Evolutionary conservation across 2,329 filamentous ascomycete genomes (phyloP).

Genomic region (Dactylellina sp.): DNA sequence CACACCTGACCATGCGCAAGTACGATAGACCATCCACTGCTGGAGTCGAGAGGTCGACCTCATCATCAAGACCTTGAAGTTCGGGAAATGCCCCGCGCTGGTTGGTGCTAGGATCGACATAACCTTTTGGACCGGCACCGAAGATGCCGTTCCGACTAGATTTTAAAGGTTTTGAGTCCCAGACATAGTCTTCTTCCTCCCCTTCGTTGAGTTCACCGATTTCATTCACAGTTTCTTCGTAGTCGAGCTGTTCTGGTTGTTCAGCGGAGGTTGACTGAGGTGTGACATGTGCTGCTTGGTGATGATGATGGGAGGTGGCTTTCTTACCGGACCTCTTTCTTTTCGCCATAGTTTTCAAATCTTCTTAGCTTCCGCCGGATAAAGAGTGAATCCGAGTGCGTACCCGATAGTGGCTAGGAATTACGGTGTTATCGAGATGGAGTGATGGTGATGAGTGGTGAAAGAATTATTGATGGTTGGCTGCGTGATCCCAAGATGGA

Average conservation of each 20-base stretch:
- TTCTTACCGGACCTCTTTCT: constrained; percentile 56
- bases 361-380: background rate
- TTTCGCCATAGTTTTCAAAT: constrained; percentile 43
- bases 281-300: constrained; percentile 22
- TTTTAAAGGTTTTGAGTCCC: constrained; percentile 49
- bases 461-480: background rate
- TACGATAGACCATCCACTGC: constrained; percentile 60
- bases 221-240: constrained; percentile 15
- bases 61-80: constrained; percentile 57
- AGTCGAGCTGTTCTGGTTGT: constrained; percentile 47
- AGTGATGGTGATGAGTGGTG: background rate
- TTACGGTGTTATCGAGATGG: background rate
- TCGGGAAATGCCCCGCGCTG: constrained; percentile 60
- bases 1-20: constrained; percentile 60
- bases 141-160: constrained; percentile 43
- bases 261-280: constrained; percentile 42
- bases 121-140: constrained; percentile 55
- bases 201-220: constrained; percentile 14
- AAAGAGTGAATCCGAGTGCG: constrained; percentile 6
- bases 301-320: constrained; percentile 36
- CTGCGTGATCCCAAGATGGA: background rate
- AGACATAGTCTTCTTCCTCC: constrained; percentile 38
- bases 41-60: constrained; percentile 58
- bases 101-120: constrained; percentile 59
- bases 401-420: background rate